Evolutionary conservation across 2,329 filamentous ascomycete genomes (phyloP).

Genomic region (Phyllosticta paracitricarpa): DNA sequence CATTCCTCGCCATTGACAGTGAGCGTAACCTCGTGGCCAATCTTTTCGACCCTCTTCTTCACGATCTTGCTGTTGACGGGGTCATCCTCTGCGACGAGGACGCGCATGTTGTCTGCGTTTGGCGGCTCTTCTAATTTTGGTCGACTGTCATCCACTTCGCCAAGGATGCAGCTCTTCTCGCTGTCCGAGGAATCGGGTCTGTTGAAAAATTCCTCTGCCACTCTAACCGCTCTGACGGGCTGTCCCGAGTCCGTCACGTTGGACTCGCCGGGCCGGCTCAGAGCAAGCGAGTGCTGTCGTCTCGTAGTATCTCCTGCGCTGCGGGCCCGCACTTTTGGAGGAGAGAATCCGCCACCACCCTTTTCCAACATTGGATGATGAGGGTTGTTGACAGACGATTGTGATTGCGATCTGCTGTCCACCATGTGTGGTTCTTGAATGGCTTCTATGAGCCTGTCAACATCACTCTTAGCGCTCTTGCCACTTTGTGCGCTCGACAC

Average conservation of each 20-base stretch:
- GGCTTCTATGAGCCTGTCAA: constrained; percentile 61
- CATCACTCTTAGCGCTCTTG: constrained; percentile 47
- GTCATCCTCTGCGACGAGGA: constrained; percentile 80
- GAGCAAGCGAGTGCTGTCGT: constrained; percentile 19
- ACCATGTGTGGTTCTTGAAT: constrained; percentile 49
- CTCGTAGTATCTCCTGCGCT: neutral
- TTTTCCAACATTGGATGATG: constrained; percentile 10
- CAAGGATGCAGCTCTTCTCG: constrained; percentile 18
- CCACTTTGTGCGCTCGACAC: constrained; percentile 18
- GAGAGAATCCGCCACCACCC: neutral
- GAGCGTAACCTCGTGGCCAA: constrained; percentile 60
- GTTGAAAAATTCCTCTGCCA: constrained; percentile 33
- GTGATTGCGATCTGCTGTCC: constrained; percentile 15
- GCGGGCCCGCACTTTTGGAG: neutral
- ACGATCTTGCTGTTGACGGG: constrained; percentile 78
- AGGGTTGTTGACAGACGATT: neutral
- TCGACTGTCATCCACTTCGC: constrained; percentile 19
- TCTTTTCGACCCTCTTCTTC: constrained; percentile 67
- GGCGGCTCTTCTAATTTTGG: constrained; percentile 10
- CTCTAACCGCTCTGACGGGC: constrained; percentile 35
- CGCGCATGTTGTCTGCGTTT: constrained; percentile 41
- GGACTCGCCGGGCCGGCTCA: constrained; percentile 5
- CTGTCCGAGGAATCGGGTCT: neutral
- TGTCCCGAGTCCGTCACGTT: constrained; percentile 26
- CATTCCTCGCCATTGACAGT: constrained; percentile 82